These are phyloP conservation scores for Chlamydomonas schloesseri DNA, from an alignment of 139 green algal genomes.

Conservation along the genomic window DNA sequence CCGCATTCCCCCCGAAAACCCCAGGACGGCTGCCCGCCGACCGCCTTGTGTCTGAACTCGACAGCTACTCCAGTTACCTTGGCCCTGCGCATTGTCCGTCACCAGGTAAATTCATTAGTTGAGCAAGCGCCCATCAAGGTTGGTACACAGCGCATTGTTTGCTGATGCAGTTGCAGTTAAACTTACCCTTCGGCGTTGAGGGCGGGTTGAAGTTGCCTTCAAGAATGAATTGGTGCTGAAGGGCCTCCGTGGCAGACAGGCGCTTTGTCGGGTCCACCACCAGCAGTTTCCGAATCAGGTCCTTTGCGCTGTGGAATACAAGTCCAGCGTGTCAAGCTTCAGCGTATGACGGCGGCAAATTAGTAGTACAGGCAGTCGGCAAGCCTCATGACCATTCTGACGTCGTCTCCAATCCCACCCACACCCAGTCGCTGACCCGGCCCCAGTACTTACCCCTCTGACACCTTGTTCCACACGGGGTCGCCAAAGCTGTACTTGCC, in stretches of 20 bases:
- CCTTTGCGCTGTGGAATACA: conserved; percentile 76
- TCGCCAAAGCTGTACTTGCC: conserved; percentile 86
- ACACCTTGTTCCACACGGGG: conserved; percentile 86
- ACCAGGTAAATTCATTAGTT: neutral
- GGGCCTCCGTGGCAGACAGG: conserved; percentile 74
- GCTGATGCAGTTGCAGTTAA: no score
- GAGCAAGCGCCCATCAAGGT: neutral
- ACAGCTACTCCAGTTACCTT: no score
- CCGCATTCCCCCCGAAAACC: no score
- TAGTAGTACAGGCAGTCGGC: no score
- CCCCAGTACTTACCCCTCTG: conserved; percentile 51
- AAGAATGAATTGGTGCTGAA: conserved; percentile 82
- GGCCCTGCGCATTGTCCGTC: neutral
- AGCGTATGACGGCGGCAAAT: no score
- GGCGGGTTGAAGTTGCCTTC: conserved; percentile 39
- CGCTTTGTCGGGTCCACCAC: conserved; percentile 69
- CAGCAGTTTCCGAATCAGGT: conserved; percentile 80
- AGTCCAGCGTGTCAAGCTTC: no score
- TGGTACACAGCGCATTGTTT: no score
- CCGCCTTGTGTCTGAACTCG: no score
- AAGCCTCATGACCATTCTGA: no score
- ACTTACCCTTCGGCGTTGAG: conserved; percentile 17
- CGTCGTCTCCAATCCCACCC: no score
- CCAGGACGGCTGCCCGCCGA: neutral
- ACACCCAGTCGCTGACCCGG: no score